phyloP scores from a whole-genome alignment of 23 red algal species.

The Gracilaria caudata region DNA sequence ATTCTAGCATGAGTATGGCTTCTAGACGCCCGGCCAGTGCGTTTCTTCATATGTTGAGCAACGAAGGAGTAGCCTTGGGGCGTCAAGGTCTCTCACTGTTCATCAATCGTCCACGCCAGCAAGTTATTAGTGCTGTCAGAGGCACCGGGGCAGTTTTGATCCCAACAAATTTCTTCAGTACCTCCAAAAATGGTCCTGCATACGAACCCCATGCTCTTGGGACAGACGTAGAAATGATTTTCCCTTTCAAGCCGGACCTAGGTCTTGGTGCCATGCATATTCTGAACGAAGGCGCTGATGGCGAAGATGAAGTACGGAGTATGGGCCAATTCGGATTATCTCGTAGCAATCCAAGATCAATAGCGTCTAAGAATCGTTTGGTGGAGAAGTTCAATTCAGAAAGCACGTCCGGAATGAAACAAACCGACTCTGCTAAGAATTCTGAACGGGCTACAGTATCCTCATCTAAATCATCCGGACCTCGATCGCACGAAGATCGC shows the following conservation, averaged over 20 bases:
- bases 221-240: slow-evolving; percentile 74
- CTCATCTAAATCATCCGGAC: slow-evolving; percentile 1
- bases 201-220: slow-evolving; percentile 33
- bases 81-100: slow-evolving; percentile 62
- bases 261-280: slow-evolving; percentile 76
- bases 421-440: background rate
- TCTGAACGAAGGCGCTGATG: slow-evolving; percentile 25
- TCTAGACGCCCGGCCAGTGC: slow-evolving; percentile 61
- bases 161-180: slow-evolving; percentile 57
- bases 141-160: slow-evolving; percentile 66
- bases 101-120: slow-evolving; percentile 70
- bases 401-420: background rate
- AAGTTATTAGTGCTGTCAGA: slow-evolving; percentile 77
- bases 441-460: slow-evolving; percentile 17
- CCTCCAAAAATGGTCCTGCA: slow-evolving; percentile 25
- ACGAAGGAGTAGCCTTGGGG: slow-evolving; percentile 68
- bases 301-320: slow-evolving; percentile 21
- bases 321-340: slow-evolving; percentile 26
- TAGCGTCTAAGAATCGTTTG: background rate
- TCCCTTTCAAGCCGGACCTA: slow-evolving; percentile 51
- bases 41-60: slow-evolving; percentile 68
- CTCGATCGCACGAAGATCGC: slow-evolving; percentile 1
- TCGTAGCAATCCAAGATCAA: background rate
- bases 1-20: background rate
- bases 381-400: slow-evolving; percentile 19